These are phyloP conservation scores for Eucalyptus cloeziana DNA, from an alignment of 345 rosid genomes.

Conservation along the genomic window DNA sequence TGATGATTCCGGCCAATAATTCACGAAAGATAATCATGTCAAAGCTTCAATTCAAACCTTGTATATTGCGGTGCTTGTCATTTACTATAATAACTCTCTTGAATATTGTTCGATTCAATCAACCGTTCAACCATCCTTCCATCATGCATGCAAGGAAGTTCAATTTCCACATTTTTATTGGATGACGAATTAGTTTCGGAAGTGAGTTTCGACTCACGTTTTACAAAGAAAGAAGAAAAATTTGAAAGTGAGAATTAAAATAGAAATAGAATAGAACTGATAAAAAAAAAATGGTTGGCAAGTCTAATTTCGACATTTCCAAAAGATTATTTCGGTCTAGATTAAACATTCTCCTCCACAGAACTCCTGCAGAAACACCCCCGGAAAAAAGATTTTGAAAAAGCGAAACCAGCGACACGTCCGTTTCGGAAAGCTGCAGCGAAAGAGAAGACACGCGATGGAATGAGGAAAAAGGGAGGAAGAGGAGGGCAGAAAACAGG, in stretches of 20 bases:
- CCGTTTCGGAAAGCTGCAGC: conserved; percentile 5
- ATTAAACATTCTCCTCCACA: not conserved
- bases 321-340: not conserved
- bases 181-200: too few relatives aligned
- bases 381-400: not conserved
- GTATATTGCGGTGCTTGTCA: rapidly evolving
- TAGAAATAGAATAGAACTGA: too few relatives aligned
- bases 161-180: too few relatives aligned
- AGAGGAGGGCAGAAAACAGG: not conserved
- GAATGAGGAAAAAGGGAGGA: not conserved
- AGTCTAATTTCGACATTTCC: not conserved
- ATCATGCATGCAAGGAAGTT: too few relatives aligned
- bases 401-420: not conserved
- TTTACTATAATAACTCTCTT: not conserved
- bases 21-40: not conserved
- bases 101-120: not conserved
- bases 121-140: too few relatives aligned
- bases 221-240: too few relatives aligned
- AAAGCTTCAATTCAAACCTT: not conserved
- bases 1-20: not conserved
- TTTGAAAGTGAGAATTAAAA: too few relatives aligned
- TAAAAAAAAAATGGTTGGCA: not conserved
- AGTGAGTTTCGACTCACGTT: too few relatives aligned
- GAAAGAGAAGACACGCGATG: conserved; percentile 5
- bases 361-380: not conserved